Evolutionary conservation across 2,329 filamentous ascomycete species (phyloP).

Genomic region (Stachybotrys echinatus): DNA sequence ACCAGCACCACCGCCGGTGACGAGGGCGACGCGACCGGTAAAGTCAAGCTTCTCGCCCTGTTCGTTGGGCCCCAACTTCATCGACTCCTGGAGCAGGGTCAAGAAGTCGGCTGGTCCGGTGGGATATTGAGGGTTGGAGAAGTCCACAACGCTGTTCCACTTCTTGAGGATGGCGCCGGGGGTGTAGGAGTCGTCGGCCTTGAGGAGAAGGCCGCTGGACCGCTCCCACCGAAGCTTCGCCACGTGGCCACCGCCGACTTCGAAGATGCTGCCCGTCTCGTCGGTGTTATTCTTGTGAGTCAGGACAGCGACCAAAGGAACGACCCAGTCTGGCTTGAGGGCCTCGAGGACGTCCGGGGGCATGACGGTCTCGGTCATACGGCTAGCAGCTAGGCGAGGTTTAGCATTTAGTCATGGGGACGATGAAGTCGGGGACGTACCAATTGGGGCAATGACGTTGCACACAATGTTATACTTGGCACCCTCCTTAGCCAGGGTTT

Average conservation of each 20-base stretch:
- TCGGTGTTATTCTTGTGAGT: conserved; percentile 77
- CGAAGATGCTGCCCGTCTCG: conserved; percentile 87
- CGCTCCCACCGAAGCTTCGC: conserved; percentile 96
- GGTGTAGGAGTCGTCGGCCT: conserved; percentile 82
- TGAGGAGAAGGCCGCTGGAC: conserved; percentile 80
- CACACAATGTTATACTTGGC: conserved; percentile 94
- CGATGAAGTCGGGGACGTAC: conserved; percentile 28
- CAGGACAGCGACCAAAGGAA: conserved; percentile 84
- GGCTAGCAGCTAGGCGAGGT: conserved; percentile 63
- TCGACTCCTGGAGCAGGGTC: conserved; percentile 74
- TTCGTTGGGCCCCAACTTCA: conserved; percentile 69
- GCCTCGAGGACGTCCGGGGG: conserved; percentile 83
- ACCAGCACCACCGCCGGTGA: conserved; percentile 85
- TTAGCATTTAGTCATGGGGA: no score
- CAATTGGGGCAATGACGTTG: conserved; percentile 91
- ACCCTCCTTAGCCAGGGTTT: conserved; percentile 96
- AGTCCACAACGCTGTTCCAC: conserved; percentile 85
- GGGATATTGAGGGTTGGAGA: conserved; percentile 74
- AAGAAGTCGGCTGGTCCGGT: conserved; percentile 85
- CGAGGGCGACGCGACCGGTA: conserved; percentile 75
- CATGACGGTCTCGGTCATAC: conserved; percentile 95
- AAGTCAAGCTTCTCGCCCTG: conserved; percentile 73
- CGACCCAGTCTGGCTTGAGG: conserved; percentile 90
- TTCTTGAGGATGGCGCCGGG: conserved; percentile 82
- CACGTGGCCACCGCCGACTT: conserved; percentile 86